These are phyloP conservation scores for Castanea mollissima DNA, from an alignment of 306 rosid genomes.

Conservation along the genomic window DNA sequence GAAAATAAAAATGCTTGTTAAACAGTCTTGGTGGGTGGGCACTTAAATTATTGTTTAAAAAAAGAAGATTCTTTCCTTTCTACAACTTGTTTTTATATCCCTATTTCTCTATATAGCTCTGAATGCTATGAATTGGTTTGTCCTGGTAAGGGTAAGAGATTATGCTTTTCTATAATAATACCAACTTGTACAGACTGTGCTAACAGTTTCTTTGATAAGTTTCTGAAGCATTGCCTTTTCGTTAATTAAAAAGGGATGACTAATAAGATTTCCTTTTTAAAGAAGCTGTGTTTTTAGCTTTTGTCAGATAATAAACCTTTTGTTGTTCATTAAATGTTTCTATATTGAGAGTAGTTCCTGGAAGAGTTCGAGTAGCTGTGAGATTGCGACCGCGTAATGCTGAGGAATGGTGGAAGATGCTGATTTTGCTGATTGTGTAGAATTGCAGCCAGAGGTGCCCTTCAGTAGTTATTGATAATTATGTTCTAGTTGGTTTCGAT, in stretches of 20 bases:
- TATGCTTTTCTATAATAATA: background rate
- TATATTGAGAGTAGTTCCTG: constrained; percentile 59
- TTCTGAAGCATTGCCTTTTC: background rate
- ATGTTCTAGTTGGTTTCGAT: background rate
- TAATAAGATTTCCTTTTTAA: background rate
- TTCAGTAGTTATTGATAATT: constrained; percentile 9
- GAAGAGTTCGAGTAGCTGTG: constrained; percentile 98
- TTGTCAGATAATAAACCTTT: background rate
- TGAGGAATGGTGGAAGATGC: constrained; percentile 80
- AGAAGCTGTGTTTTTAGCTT: background rate
- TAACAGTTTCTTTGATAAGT: background rate
- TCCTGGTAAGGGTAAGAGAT: background rate
- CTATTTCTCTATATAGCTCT: background rate
- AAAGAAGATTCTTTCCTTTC: too few relatives aligned
- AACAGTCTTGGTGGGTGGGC: background rate
- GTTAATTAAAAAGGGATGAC: background rate
- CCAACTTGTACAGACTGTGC: background rate
- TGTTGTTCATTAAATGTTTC: constrained; percentile 20
- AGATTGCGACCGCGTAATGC: constrained; percentile 81
- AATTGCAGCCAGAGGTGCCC: constrained; percentile 89
- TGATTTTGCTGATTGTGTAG: constrained; percentile 97
- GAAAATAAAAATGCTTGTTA: background rate
- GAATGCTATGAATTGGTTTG: background rate
- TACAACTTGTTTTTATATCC: background rate
- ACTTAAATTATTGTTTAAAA: background rate